Conservation (phyloP, 116 monocot species). For the Papilionanthe hybrid region DNA sequence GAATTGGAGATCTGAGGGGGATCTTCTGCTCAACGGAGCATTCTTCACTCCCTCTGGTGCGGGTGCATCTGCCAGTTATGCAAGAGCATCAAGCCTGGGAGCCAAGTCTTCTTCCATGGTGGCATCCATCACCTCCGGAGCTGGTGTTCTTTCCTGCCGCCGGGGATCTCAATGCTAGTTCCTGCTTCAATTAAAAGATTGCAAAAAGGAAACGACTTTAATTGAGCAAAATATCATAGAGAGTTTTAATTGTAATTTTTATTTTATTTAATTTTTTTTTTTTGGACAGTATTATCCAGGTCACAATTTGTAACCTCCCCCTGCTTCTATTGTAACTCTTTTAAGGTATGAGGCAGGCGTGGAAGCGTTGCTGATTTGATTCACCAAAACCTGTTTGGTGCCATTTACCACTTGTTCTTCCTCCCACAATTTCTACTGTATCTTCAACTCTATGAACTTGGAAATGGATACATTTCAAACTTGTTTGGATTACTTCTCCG, state of each 20-base stretch:
- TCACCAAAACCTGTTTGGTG: neutral
- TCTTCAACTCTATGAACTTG: no score
- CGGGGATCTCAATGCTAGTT: conserved; percentile 29
- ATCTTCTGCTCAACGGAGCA: conserved; percentile 78
- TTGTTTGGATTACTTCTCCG: no score
- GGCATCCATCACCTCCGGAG: conserved; percentile 56
- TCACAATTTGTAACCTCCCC: conserved; percentile 46
- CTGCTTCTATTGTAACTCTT: conserved; percentile 25
- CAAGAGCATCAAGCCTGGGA: conserved; percentile 86
- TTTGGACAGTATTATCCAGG: neutral
- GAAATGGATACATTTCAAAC: no score
- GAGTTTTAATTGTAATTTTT: conserved; percentile 12
- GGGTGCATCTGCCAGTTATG: conserved; percentile 63
- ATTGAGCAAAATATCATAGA: conserved; percentile 12
- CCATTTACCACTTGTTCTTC: neutral
- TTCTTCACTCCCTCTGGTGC: conserved; percentile 86
- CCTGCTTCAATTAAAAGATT: neutral
- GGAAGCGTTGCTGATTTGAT: conserved; percentile 47
- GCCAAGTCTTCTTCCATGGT: conserved; percentile 85
- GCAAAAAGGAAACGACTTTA: neutral
- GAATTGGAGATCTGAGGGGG: conserved; percentile 97
- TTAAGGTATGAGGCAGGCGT: conserved; percentile 28
- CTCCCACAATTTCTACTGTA: neutral
- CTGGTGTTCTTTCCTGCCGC: conserved; percentile 62
- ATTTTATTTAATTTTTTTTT: neutral